Percentiles rank a stretch among this genome's conserved stretches.
phyloP scores from a whole-genome alignment of 2,329 filamentous ascomycete genomes.

The Malbranchea cinnamomea region DNA sequence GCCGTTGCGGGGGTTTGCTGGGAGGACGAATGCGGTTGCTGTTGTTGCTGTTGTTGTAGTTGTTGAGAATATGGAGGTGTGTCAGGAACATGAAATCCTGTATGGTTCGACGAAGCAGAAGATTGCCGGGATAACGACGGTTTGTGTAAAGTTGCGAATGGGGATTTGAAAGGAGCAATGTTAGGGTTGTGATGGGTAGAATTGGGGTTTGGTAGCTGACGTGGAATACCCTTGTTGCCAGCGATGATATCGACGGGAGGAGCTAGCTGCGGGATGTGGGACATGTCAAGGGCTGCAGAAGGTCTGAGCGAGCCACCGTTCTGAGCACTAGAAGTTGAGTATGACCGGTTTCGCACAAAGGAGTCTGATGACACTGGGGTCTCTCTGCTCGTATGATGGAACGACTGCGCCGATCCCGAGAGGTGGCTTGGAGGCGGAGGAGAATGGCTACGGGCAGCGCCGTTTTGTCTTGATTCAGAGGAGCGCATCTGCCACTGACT shows the following conservation, averaged over 20 bases:
- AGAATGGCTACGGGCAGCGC: too few relatives aligned
- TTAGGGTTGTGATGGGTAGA: slow-evolving; percentile 1
- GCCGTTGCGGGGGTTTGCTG: slow-evolving; percentile 10
- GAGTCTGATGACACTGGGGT: too few relatives aligned
- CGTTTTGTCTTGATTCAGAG: too few relatives aligned
- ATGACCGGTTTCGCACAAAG: too few relatives aligned
- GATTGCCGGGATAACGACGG: slow-evolving; percentile 6
- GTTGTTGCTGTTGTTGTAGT: too few relatives aligned
- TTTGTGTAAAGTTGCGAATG: neutral
- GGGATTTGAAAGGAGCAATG: slow-evolving; percentile 1
- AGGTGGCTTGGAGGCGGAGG: too few relatives aligned
- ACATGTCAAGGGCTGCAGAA: slow-evolving; percentile 10
- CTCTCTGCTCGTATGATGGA: too few relatives aligned
- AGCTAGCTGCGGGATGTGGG: slow-evolving; percentile 22
- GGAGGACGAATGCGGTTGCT: slow-evolving; percentile 15
- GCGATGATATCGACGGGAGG: slow-evolving; percentile 30
- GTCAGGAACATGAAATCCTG: slow-evolving; percentile 15
- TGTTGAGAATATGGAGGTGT: slow-evolving; percentile 20
- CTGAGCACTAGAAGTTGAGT: slow-evolving; percentile 8
- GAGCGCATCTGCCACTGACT: slow-evolving; percentile 67
- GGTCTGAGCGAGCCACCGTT: slow-evolving; percentile 10
- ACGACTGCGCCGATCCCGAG: too few relatives aligned
- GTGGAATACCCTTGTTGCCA: slow-evolving; percentile 16
- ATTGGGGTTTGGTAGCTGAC: slow-evolving; percentile 26
- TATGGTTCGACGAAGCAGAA: slow-evolving; percentile 11